Conservation (phyloP, 352 stramenopile genomes). For the Pythium sukuiense region DNA sequence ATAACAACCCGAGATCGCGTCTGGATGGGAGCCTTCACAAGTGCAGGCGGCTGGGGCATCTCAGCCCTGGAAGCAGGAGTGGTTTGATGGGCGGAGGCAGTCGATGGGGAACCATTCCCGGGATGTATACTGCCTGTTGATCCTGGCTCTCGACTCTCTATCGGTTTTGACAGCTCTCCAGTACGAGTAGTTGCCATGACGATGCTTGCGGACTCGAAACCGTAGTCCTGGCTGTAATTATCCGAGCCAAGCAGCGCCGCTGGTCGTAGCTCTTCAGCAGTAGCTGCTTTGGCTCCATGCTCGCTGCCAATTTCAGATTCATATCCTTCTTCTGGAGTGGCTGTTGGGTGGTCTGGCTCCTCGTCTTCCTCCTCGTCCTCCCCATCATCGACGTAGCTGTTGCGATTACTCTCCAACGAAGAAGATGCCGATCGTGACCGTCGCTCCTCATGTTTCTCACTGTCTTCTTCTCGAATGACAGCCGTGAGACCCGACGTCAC, state of each 20-base stretch:
- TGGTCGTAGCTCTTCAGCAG: not conserved
- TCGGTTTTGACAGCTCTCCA: not conserved
- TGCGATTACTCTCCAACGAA: constrained; percentile 3
- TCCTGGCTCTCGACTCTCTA: not conserved
- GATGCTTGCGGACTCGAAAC: constrained; percentile 22
- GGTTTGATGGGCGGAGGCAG: not conserved
- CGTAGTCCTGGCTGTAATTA: constrained; percentile 10
- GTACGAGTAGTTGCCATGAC: not conserved
- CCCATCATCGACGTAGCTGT: constrained; percentile 22
- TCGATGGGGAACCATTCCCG: not conserved
- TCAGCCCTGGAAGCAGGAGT: not conserved
- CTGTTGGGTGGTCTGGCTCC: not conserved
- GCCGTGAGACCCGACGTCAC: not conserved
- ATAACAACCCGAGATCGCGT: constrained; percentile 39
- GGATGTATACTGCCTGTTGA: not conserved
- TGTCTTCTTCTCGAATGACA: not conserved
- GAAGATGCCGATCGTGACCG: constrained; percentile 3
- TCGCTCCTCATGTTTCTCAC: not conserved
- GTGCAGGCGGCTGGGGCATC: not conserved
- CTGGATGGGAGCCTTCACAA: not conserved
- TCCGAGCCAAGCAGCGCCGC: not conserved
- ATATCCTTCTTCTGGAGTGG: not conserved
- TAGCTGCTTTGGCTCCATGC: too few relatives aligned
- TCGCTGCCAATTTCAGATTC: not conserved
- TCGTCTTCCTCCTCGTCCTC: constrained; percentile 2